Evolutionary conservation across 345 rosid species (phyloP).

Genomic region (Cardamine resedifolia): DNA sequence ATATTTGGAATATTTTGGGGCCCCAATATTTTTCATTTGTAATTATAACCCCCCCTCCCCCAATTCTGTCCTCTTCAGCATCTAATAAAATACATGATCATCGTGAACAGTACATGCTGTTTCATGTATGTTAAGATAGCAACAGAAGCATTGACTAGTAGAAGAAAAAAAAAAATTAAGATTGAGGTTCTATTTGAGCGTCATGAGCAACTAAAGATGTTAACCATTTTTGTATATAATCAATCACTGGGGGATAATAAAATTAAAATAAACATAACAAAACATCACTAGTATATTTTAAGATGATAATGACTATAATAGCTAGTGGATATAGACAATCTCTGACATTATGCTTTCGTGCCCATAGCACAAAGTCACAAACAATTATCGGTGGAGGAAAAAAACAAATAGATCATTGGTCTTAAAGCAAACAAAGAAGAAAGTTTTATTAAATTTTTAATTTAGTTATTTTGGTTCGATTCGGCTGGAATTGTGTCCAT

Average conservation of each 20-base stretch:
- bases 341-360: constrained; percentile 26
- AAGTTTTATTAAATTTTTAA: no score
- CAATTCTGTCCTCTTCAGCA: constrained; percentile 32
- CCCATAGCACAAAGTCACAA: constrained; percentile 31
- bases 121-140: constrained; percentile 17
- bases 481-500: neutral
- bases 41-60: constrained; percentile 30
- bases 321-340: constrained; percentile 19
- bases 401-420: constrained; percentile 25
- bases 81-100: constrained; percentile 2
- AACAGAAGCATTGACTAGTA: constrained; percentile 19
- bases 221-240: neutral
- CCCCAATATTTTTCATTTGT: constrained; percentile 13
- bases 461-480: no score
- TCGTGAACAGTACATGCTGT: constrained; percentile 20
- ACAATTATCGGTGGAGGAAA: constrained; percentile 4
- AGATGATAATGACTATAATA: neutral
- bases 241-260: neutral
- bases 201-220: neutral
- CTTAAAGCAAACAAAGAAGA: constrained; percentile 28
- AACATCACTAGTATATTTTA: neutral
- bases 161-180: neutral
- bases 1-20: constrained; percentile 35
- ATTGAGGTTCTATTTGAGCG: constrained; percentile 4
- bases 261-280: neutral